phyloP scores from a whole-genome alignment of 2,329 filamentous ascomycete species.

The Diplodia intermedia region DNA sequence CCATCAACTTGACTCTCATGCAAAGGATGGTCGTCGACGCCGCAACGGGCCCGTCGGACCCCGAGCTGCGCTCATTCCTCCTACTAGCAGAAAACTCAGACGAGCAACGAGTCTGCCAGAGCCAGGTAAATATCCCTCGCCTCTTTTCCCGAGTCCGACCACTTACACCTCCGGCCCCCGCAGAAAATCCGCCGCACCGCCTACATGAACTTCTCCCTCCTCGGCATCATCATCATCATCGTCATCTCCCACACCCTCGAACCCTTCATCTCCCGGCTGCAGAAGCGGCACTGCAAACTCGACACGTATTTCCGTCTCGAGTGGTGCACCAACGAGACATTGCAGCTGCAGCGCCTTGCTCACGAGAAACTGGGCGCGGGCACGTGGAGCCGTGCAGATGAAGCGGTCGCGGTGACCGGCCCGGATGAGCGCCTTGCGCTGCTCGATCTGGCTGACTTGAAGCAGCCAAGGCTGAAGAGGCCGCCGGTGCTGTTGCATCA shows the following conservation, averaged over 20 bases:
- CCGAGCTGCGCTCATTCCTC: background rate
- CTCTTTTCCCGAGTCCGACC: too few relatives aligned
- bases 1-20: background rate
- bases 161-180: too few relatives aligned
- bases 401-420: too few relatives aligned
- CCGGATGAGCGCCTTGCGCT: too few relatives aligned
- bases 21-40: background rate
- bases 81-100: background rate
- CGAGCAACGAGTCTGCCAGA: background rate
- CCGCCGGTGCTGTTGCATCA: too few relatives aligned
- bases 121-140: background rate
- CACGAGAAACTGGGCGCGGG: conserved; percentile 16
- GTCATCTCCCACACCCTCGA: background rate
- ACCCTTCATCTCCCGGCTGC: background rate
- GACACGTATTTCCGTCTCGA: conserved; percentile 33
- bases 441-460: too few relatives aligned
- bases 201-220: background rate
- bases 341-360: conserved; percentile 33
- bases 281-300: background rate
- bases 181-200: background rate
- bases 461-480: too few relatives aligned
- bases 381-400: conserved; percentile 23
- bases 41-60: background rate
- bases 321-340: conserved; percentile 33
- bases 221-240: background rate